Conservation (phyloP, 371 early-diverging fungal species). For the Rhizopus stolonifer region DNA sequence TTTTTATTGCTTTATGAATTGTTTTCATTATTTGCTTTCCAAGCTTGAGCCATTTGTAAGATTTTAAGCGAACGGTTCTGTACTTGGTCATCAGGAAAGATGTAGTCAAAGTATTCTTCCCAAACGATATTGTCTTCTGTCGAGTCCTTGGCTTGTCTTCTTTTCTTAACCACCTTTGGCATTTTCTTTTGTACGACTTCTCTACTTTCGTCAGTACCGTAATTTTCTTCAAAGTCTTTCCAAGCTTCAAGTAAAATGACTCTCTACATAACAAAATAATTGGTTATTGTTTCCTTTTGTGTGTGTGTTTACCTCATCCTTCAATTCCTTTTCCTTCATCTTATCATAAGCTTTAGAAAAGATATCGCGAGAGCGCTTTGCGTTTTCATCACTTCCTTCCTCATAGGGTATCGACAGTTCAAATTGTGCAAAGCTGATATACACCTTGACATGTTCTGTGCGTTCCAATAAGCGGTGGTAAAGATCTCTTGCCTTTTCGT, state of each 20-base stretch:
- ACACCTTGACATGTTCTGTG: constrained; percentile 96
- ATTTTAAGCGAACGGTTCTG: constrained; percentile 86
- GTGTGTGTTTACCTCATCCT: constrained; percentile 60
- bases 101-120: constrained; percentile 98
- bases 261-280: constrained; percentile 46
- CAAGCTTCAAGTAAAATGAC: constrained; percentile 89
- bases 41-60: constrained; percentile 87
- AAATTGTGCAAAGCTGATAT: constrained; percentile 92
- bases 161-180: constrained; percentile 91
- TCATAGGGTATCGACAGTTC: constrained; percentile 68
- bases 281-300: neutral
- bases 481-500: constrained; percentile 70
- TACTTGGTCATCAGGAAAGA: constrained; percentile 91
- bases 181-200: constrained; percentile 67
- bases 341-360: constrained; percentile 73
- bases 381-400: constrained; percentile 42
- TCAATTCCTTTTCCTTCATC: constrained; percentile 67
- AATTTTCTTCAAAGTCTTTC: constrained; percentile 83
- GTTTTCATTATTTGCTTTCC: constrained; percentile 59
- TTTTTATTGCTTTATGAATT: neutral
- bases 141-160: constrained; percentile 63
- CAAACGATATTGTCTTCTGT: constrained; percentile 64
- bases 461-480: constrained; percentile 85
- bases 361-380: constrained; percentile 64
- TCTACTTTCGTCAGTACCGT: constrained; percentile 59